Evolutionary conservation across 1,284 basidiomycete species (phyloP).

Genomic region (Erythrobasidium hasegawianum): DNA sequence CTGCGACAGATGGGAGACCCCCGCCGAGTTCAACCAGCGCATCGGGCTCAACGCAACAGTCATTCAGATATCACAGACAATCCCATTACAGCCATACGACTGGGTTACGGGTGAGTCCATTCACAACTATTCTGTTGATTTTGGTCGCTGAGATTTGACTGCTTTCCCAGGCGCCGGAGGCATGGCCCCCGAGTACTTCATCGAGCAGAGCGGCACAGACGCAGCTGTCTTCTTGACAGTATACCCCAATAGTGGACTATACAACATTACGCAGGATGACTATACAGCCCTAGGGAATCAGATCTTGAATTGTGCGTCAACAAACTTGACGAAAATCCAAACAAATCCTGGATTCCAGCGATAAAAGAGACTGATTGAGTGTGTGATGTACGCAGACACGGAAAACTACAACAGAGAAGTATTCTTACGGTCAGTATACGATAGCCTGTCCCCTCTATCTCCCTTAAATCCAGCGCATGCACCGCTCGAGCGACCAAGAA

Average conservation of each 20-base stretch:
- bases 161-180: constrained; percentile 41
- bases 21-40: constrained; percentile 41
- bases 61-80: constrained; percentile 46
- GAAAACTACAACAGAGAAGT: constrained; percentile 42
- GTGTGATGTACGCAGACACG: constrained; percentile 37
- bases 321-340: background rate
- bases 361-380: background rate
- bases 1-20: constrained; percentile 40
- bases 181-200: constrained; percentile 40
- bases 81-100: constrained; percentile 45
- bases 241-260: constrained; percentile 42
- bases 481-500: no score
- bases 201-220: constrained; percentile 43
- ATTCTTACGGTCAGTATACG: constrained; percentile 42
- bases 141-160: background rate
- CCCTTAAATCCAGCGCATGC: no score
- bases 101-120: constrained; percentile 40
- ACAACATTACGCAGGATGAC: constrained; percentile 40
- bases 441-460: background rate
- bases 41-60: constrained; percentile 44
- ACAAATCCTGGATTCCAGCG: background rate
- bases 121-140: background rate
- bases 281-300: constrained; percentile 43
- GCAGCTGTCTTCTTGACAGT: constrained; percentile 47
- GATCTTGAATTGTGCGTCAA: constrained; percentile 40